phyloP scores from a whole-genome alignment of 2,329 filamentous ascomycete genomes.

The Immersiporthe knoxdaviesiana region DNA sequence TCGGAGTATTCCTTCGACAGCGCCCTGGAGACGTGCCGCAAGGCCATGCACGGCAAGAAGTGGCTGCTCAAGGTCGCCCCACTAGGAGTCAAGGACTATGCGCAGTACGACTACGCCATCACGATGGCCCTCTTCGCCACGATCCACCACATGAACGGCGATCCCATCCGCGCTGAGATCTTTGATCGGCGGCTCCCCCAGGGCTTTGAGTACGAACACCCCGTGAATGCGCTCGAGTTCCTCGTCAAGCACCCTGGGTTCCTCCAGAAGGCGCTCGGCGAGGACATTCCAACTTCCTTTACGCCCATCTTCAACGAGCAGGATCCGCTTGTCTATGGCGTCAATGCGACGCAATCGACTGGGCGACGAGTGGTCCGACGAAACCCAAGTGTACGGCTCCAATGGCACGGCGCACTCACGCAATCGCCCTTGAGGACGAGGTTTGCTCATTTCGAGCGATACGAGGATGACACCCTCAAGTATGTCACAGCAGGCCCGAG shows the following conservation, averaged over 20 bases:
- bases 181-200: slow-evolving; percentile 31
- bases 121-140: slow-evolving; percentile 34
- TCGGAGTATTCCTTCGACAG: slow-evolving; percentile 32
- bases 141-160: slow-evolving; percentile 34
- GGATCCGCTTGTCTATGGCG: no score
- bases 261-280: slow-evolving; percentile 5
- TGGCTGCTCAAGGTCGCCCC: slow-evolving; percentile 29
- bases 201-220: slow-evolving; percentile 16
- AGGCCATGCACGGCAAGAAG: slow-evolving; percentile 33
- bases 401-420: no score
- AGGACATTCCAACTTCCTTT: neutral
- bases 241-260: slow-evolving; percentile 10
- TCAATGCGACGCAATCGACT: neutral
- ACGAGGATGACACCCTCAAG: slow-evolving; percentile 10
- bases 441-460: slow-evolving; percentile 13
- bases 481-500: slow-evolving; percentile 3
- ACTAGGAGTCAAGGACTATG: slow-evolving; percentile 9
- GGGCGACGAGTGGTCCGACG: neutral
- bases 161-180: slow-evolving; percentile 34
- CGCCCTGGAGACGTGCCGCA: slow-evolving; percentile 33
- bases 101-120: slow-evolving; percentile 30
- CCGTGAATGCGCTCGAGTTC: slow-evolving; percentile 11
- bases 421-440: slow-evolving; percentile 4
- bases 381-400: neutral
- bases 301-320: neutral